Evolutionary conservation across 495 filamentous ascomycete species (phyloP).

Genomic region (Penicillium pulvis): DNA sequence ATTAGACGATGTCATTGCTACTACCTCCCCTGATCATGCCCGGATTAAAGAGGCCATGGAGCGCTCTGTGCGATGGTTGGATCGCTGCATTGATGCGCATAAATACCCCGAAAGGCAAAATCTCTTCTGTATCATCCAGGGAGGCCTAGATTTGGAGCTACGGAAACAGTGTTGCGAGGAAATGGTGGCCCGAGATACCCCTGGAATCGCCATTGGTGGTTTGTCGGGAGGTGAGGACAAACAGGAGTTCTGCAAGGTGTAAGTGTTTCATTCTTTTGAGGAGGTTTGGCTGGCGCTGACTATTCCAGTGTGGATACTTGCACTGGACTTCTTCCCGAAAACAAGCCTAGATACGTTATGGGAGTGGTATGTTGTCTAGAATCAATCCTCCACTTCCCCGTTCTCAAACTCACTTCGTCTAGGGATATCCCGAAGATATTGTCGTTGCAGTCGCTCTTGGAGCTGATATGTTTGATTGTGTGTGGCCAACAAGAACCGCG

Average conservation of each 20-base stretch:
- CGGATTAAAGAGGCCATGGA: constrained; percentile 95
- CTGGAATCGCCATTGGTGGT: constrained; percentile 95
- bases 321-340: constrained; percentile 79
- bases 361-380: constrained; percentile 66
- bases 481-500: constrained; percentile 96
- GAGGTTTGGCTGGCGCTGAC: constrained; percentile 9
- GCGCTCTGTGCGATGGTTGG: constrained; percentile 96
- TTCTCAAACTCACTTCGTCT: not conserved
- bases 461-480: constrained; percentile 99
- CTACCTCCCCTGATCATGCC: constrained; percentile 82
- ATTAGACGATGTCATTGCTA: constrained; percentile 94
- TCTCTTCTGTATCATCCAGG: constrained; percentile 99
- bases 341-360: constrained; percentile 97
- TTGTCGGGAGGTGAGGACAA: constrained; percentile 84
- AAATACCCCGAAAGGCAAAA: constrained; percentile 82
- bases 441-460: constrained; percentile 89
- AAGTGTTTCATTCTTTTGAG: constrained; percentile 18
- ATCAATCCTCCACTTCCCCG: not conserved
- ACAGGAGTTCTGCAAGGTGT: constrained; percentile 62
- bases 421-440: constrained; percentile 93
- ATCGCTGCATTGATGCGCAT: constrained; percentile 93
- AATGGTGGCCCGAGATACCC: constrained; percentile 91
- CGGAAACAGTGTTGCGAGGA: constrained; percentile 78
- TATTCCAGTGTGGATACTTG: constrained; percentile 73
- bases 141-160: constrained; percentile 89